phyloP scores from a whole-genome alignment of 768 basidiomycete genomes.

The Serendipita indica region DNA sequence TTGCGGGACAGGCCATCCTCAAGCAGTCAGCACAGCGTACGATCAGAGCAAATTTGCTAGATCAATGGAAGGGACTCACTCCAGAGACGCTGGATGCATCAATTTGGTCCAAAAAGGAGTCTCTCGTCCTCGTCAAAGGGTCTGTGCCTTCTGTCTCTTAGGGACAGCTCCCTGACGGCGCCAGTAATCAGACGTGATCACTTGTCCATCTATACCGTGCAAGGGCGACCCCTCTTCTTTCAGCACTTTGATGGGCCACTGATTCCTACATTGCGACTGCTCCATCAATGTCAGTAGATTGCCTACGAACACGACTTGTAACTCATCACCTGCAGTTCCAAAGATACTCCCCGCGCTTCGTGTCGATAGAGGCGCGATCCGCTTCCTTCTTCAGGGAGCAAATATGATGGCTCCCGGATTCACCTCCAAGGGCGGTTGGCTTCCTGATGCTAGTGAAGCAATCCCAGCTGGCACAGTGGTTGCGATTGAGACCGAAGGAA shows the following conservation, averaged over 20 bases:
- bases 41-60: constrained; percentile 64
- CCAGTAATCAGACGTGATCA: constrained; percentile 69
- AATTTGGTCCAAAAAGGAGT: constrained; percentile 98
- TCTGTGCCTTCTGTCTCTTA: constrained; percentile 28
- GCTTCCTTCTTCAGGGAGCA: constrained; percentile 85
- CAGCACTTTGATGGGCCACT: constrained; percentile 93
- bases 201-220: constrained; percentile 80
- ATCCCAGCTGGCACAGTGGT: constrained; percentile 63
- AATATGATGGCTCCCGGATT: constrained; percentile 97
- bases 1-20: constrained; percentile 77
- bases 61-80: constrained; percentile 73
- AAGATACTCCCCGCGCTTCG: constrained; percentile 75
- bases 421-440: constrained; percentile 78
- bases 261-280: constrained; percentile 71
- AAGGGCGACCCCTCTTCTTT: constrained; percentile 80
- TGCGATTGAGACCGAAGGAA: constrained; percentile 92
- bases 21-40: constrained; percentile 88
- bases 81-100: constrained; percentile 62
- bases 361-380: constrained; percentile 93
- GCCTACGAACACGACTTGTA: neutral
- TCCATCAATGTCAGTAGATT: constrained; percentile 71
- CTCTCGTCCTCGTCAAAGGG: constrained; percentile 89
- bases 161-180: constrained; percentile 15
- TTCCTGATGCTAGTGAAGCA: constrained; percentile 57
- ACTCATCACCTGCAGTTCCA: constrained; percentile 46